Conservation (phyloP, 352 stramenopile species). For the Elongisporangium anandrum region DNA sequence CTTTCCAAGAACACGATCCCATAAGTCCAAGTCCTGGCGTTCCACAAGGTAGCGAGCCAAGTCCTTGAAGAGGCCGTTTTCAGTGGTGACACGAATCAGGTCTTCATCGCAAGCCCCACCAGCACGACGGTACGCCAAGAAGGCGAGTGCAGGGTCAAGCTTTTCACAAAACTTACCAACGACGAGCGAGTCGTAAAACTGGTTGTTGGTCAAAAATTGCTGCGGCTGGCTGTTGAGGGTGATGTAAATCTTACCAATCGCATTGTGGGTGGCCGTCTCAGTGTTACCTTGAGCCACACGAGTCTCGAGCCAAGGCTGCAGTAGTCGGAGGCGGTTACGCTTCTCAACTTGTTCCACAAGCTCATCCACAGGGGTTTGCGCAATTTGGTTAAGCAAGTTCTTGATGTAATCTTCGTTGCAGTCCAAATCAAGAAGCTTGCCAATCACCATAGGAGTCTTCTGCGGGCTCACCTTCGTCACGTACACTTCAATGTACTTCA, state of each 20-base stretch:
- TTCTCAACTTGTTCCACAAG: slow-evolving; percentile 99
- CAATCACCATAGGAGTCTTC: slow-evolving; percentile 98
- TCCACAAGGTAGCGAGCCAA: slow-evolving; percentile 99
- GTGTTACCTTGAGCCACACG: slow-evolving; percentile 98
- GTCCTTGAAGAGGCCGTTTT: slow-evolving; percentile 99
- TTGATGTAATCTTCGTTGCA: slow-evolving; percentile 99
- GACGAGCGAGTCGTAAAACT: slow-evolving; percentile 99
- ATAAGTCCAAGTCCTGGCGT: slow-evolving; percentile 98
- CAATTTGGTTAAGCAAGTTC: slow-evolving; percentile 98
- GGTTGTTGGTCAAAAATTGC: slow-evolving; percentile 99
- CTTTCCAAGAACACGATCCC: slow-evolving; percentile 94
- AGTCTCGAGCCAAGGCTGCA: slow-evolving; percentile 99
- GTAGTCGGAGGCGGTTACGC: slow-evolving; percentile 97
- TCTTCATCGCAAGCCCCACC: slow-evolving; percentile 98
- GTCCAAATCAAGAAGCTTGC: slow-evolving; percentile 98
- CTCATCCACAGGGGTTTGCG: slow-evolving; percentile 94
- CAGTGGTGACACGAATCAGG: slow-evolving; percentile 98
- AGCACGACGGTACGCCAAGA: slow-evolving; percentile 99
- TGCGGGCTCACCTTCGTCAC: slow-evolving; percentile 96
- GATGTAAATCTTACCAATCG: slow-evolving; percentile 99
- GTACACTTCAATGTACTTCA: slow-evolving; percentile 99
- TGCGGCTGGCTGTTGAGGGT: slow-evolving; percentile 99
- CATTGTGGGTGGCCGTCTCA: slow-evolving; percentile 99
- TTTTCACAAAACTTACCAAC: slow-evolving; percentile 99
- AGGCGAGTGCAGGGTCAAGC: slow-evolving; percentile 98